A percentile compares a stretch with the other conserved stretches of the same genome.
Conservation (phyloP, 2,329 filamentous ascomycete species). For the Colletotrichum sp. region DNA sequence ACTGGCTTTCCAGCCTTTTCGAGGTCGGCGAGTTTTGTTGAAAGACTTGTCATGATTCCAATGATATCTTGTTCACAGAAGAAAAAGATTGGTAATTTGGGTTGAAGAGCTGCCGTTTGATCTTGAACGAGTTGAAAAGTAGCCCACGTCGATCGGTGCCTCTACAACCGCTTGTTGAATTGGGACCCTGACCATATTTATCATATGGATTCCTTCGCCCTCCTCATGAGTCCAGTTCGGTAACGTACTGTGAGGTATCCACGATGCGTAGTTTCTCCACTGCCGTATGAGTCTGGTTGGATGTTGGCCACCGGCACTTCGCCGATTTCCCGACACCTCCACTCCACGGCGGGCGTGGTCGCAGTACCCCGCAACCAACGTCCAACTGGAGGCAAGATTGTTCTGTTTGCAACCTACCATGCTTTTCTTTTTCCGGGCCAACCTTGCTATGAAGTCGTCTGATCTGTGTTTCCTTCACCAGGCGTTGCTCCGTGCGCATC, state of each 20-base stretch:
- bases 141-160: not conserved
- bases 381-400: not conserved
- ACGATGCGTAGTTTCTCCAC: not conserved
- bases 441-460: not conserved
- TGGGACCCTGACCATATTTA: not conserved
- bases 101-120: not conserved
- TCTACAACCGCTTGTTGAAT: not conserved
- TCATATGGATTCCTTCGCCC: too few species aligned
- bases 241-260: not conserved
- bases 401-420: not conserved
- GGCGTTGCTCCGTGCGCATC: not conserved
- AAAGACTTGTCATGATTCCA: slow-evolving; percentile 39
- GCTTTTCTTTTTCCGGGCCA: not conserved
- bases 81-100: fast-evolving
- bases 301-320: not conserved
- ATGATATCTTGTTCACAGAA: fast-evolving
- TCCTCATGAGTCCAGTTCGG: too few species aligned
- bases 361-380: not conserved
- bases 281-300: not conserved
- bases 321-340: not conserved
- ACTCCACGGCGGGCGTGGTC: not conserved
- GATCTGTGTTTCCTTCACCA: not conserved
- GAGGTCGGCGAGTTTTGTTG: slow-evolving; percentile 44
- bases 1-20: slow-evolving; percentile 43
- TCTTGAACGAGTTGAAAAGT: not conserved